phyloP scores from a whole-genome alignment of 768 basidiomycete species.

The Amanita muscaria region DNA sequence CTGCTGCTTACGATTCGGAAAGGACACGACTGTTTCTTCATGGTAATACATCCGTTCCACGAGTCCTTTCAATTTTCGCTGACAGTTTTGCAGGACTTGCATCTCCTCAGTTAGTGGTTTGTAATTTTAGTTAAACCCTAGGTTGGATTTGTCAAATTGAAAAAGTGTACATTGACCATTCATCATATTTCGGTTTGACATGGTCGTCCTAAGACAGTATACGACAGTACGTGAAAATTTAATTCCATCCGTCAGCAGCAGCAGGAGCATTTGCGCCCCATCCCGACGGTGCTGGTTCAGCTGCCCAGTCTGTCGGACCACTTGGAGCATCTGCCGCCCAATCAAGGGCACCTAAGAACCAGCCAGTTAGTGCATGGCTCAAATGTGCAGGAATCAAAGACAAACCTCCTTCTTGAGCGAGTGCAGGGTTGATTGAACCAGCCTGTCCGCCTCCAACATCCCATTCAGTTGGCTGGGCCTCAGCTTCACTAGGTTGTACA shows the following conservation, averaged over 20 bases:
- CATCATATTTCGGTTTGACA: too few relatives aligned
- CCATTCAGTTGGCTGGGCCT: constrained; percentile 56
- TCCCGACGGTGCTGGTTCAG: constrained; percentile 52
- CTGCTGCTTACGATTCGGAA: constrained; percentile 45
- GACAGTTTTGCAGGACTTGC: constrained; percentile 18
- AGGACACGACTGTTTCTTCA: constrained; percentile 46
- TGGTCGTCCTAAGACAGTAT: too few relatives aligned
- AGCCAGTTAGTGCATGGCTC: constrained; percentile 7
- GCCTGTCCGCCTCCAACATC: constrained; percentile 63
- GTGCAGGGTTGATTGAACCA: constrained; percentile 69
- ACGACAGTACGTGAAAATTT: constrained; percentile 5
- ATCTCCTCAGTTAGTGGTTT: constrained; percentile 23
- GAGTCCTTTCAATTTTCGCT: neutral
- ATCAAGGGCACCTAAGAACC: constrained; percentile 57
- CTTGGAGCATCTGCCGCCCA: constrained; percentile 67
- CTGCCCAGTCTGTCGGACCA: constrained; percentile 72
- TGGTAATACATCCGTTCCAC: constrained; percentile 31
- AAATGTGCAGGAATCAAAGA: constrained; percentile 12
- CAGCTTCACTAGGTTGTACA: constrained; percentile 47
- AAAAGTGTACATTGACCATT: neutral
- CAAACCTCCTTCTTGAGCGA: constrained; percentile 54
- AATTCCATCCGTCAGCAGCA: constrained; percentile 33
- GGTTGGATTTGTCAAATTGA: neutral
- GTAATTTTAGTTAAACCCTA: constrained; percentile 14
- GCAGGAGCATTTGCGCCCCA: constrained; percentile 35